Conservation (phyloP, 1,284 basidiomycete species). For the Agroathelia rolfsii region DNA sequence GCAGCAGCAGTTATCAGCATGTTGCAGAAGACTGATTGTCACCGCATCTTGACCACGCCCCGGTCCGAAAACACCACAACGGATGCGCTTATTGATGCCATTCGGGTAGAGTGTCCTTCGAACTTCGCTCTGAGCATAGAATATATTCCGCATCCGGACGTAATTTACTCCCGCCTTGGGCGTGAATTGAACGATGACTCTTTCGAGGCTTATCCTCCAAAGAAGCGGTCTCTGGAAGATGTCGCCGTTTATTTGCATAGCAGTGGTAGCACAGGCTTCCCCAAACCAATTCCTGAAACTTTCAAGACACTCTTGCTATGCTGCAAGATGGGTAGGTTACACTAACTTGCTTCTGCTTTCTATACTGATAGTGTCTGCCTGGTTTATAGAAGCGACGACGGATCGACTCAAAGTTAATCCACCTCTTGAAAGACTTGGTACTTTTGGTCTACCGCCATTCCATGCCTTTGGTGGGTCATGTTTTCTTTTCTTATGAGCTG, state of each 20-base stretch:
- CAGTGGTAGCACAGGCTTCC: slow-evolving; percentile 28
- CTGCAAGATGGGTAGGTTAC: slow-evolving; percentile 1
- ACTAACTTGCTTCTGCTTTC: too few relatives aligned
- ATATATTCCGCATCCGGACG: slow-evolving; percentile 20
- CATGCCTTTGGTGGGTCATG: slow-evolving; percentile 8
- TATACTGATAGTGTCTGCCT: too few relatives aligned
- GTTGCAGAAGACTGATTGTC: slow-evolving; percentile 20
- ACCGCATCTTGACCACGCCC: slow-evolving; percentile 21
- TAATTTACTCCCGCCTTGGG: slow-evolving; percentile 24
- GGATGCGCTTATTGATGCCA: slow-evolving; percentile 15
- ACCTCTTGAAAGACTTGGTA: too few relatives aligned
- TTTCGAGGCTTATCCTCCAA: slow-evolving; percentile 20
- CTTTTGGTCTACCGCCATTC: slow-evolving; percentile 1
- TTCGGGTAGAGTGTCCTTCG: slow-evolving; percentile 11
- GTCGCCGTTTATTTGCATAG: slow-evolving; percentile 24
- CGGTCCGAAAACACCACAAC: slow-evolving; percentile 17
- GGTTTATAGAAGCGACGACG: too few relatives aligned
- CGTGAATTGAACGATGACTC: slow-evolving; percentile 15
- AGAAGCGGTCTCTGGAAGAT: slow-evolving; percentile 14
- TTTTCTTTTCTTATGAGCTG: slow-evolving; percentile 1
- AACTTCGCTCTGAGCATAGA: slow-evolving; percentile 12
- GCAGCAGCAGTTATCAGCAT: slow-evolving; percentile 20
- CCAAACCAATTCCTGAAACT: slow-evolving; percentile 21
- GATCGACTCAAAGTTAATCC: too few relatives aligned
- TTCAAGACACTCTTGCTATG: background rate